A percentile compares a stretch with the other conserved stretches of the same genome.
phyloP scores from a whole-genome alignment of 2,329 filamentous ascomycete species.

The Penicillium hordei region DNA sequence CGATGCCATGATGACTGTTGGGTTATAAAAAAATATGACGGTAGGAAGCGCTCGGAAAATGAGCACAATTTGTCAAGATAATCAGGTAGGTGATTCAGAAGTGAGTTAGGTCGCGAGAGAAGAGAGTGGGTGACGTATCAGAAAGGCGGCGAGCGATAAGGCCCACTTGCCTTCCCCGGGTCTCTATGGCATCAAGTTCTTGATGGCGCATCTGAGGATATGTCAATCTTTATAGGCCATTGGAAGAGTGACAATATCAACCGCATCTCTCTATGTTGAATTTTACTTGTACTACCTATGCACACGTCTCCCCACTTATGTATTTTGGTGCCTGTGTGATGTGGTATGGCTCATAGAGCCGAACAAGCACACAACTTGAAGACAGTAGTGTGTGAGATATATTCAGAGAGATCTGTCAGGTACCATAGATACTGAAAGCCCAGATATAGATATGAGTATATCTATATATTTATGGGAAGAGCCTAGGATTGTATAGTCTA shows the following conservation, averaged over 20 bases:
- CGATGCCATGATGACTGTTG: constrained; percentile 39
- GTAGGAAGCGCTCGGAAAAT: background rate
- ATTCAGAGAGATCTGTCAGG: background rate
- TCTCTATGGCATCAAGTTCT: constrained; percentile 5
- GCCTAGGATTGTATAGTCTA: background rate
- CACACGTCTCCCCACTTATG: background rate
- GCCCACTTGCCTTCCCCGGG: constrained; percentile 13
- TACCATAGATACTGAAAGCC: background rate
- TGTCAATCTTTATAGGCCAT: background rate
- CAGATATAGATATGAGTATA: no score
- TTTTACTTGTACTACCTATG: background rate
- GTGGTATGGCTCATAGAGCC: background rate
- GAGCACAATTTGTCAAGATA: background rate
- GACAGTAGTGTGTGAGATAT: background rate
- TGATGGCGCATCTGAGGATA: background rate
- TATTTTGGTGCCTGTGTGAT: background rate
- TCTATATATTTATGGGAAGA: background rate
- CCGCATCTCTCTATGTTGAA: no score
- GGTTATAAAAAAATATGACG: background rate
- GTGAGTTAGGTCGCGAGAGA: constrained; percentile 17
- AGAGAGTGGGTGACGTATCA: constrained; percentile 32
- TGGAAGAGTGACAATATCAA: background rate
- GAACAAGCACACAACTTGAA: background rate
- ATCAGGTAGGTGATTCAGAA: background rate
- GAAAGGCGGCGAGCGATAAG: constrained; percentile 28